Evolutionary conservation across 1,284 basidiomycete species (phyloP).

Genomic region (Ceratobasidium sp.): DNA sequence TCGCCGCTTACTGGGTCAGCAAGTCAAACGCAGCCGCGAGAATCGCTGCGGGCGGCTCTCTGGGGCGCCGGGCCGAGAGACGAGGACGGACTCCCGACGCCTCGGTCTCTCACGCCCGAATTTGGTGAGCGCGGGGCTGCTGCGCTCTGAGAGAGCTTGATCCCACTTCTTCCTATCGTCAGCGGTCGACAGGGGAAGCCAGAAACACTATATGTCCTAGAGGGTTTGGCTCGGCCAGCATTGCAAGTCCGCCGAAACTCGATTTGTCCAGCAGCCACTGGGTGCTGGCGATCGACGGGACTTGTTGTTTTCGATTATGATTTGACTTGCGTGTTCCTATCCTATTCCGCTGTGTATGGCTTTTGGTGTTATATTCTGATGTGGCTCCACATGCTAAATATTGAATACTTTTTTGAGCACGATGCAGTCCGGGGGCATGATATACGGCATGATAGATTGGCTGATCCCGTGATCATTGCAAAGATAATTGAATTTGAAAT

Average conservation of each 20-base stretch:
- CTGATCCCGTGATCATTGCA: neutral
- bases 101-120: conserved; percentile 37
- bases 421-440: neutral
- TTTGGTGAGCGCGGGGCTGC: conserved; percentile 19
- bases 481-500: conserved; percentile 15
- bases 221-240: conserved; percentile 12
- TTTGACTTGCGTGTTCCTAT: conserved; percentile 9
- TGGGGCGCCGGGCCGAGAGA: conserved; percentile 35
- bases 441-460: neutral
- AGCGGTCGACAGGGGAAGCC: neutral
- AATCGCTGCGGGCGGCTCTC: conserved; percentile 33
- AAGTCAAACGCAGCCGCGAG: conserved; percentile 23
- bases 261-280: conserved; percentile 12
- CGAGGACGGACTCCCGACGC: conserved; percentile 38
- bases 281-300: conserved; percentile 7
- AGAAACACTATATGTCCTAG: conserved; percentile 3
- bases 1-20: conserved; percentile 9
- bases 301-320: conserved; percentile 11
- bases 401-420: conserved; percentile 27
- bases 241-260: conserved; percentile 39
- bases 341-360: conserved; percentile 10
- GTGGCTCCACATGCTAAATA: conserved; percentile 17
- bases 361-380: neutral
- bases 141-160: conserved; percentile 15
- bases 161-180: conserved; percentile 18